phyloP scores from a whole-genome alignment of 495 filamentous ascomycete genomes.

The Penicillium samsonianum region DNA sequence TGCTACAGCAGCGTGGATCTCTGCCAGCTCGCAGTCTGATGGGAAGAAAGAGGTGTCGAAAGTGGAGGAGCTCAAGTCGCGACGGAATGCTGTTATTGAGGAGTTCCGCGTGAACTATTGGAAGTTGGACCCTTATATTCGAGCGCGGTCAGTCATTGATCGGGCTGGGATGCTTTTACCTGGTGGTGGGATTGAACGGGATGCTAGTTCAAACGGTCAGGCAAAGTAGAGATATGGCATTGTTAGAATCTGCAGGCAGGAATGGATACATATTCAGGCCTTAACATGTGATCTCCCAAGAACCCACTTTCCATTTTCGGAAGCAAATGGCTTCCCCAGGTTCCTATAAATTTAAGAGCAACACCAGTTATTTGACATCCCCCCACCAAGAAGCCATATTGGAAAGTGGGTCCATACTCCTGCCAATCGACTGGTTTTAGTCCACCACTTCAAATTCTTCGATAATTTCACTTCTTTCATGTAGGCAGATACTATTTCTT shows the following conservation, averaged over 20 bases:
- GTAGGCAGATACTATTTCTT: too few species aligned
- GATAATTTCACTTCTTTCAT: too few species aligned
- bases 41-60: slow-evolving; percentile 29
- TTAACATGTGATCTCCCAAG: neutral
- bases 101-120: slow-evolving; percentile 64
- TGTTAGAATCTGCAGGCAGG: neutral
- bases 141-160: slow-evolving; percentile 65
- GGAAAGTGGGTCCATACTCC: too few species aligned
- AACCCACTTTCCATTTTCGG: neutral
- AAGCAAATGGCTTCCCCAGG: too few species aligned
- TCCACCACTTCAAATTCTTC: too few species aligned
- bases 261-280: neutral
- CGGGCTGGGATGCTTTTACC: slow-evolving; percentile 57
- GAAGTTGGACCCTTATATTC: slow-evolving; percentile 63
- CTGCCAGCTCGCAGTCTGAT: slow-evolving; percentile 16
- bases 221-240: neutral
- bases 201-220: neutral
- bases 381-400: too few species aligned
- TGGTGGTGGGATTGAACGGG: slow-evolving; percentile 39
- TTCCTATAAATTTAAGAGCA: too few species aligned
- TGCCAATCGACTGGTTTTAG: too few species aligned
- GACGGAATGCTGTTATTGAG: slow-evolving; percentile 52
- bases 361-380: too few species aligned
- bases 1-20: slow-evolving; percentile 68
- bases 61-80: slow-evolving; percentile 46